A percentile compares a stretch with the other conserved stretches of the same genome.
Conservation (phyloP, 306 rosid genomes). For the Glycine soja region DNA sequence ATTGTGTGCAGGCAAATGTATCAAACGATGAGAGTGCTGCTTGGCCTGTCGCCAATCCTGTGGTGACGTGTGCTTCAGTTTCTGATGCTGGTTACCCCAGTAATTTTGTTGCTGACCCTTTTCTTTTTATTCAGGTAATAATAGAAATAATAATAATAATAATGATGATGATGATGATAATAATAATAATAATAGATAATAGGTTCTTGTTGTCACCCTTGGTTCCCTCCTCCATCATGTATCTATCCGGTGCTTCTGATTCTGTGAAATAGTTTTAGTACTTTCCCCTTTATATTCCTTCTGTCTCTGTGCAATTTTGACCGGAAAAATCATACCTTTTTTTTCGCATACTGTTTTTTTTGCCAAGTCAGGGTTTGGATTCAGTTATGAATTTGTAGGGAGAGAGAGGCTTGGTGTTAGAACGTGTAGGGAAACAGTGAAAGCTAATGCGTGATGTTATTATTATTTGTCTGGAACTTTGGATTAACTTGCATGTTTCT, state of each 20-base stretch:
- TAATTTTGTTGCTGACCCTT: slow-evolving; percentile 98
- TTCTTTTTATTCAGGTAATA: slow-evolving; percentile 81
- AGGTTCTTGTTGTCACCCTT: slow-evolving; percentile 32
- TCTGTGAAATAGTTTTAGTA: slow-evolving; percentile 36
- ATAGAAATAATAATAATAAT: neutral
- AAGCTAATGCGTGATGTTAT: slow-evolving; percentile 2
- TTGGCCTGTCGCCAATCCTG: slow-evolving; percentile 99
- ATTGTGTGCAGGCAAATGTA: slow-evolving; percentile 67
- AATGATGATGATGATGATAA: too few species aligned
- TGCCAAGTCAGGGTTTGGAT: slow-evolving; percentile 37
- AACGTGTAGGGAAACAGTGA: slow-evolving; percentile 26
- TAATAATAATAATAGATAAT: neutral
- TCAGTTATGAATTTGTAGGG: slow-evolving; percentile 10
- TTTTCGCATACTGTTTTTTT: neutral
- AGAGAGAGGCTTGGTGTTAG: slow-evolving; percentile 12
- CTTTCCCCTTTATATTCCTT: slow-evolving; percentile 26
- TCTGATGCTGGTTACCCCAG: slow-evolving; percentile 94
- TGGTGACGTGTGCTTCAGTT: slow-evolving; percentile 88
- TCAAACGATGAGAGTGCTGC: slow-evolving; percentile 78
- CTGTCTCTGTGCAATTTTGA: neutral
- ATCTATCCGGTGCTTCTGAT: slow-evolving; percentile 34
- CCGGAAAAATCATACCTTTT: slow-evolving; percentile 19
- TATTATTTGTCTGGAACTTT: neutral
- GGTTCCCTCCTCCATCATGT: neutral
- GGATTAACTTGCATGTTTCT: slow-evolving; percentile 13